Evolutionary conservation across 1,284 basidiomycete genomes (phyloP).

Genomic region (Naganishia sp.): DNA sequence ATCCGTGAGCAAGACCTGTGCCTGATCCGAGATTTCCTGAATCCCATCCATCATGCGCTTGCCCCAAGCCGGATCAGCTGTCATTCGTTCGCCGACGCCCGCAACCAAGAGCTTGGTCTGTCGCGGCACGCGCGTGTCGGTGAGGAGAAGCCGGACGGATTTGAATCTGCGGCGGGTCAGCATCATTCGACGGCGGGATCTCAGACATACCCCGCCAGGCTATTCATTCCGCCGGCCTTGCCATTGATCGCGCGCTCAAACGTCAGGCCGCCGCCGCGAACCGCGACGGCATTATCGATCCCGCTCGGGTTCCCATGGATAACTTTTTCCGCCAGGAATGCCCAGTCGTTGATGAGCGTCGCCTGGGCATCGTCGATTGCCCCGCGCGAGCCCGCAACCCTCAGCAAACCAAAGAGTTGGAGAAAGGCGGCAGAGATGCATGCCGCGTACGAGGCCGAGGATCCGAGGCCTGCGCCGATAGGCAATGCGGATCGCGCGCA

Average conservation of each 20-base stretch:
- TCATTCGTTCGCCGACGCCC: conserved; percentile 60
- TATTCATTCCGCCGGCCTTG: conserved; percentile 75
- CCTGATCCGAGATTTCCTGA: conserved; percentile 78
- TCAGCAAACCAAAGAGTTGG: conserved; percentile 64
- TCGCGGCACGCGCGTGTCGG: conserved; percentile 86
- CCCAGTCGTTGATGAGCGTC: conserved; percentile 85
- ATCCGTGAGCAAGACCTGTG: conserved; percentile 71
- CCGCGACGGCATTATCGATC: conserved; percentile 93
- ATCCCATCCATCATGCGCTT: conserved; percentile 72
- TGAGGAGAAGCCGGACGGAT: conserved; percentile 77
- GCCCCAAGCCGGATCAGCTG: conserved; percentile 74
- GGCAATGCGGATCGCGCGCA: conserved; percentile 88
- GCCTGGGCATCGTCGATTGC: conserved; percentile 66
- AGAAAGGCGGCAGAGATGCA: conserved; percentile 82
- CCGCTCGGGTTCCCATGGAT: conserved; percentile 97
- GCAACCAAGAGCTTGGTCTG: conserved; percentile 95
- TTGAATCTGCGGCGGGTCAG: conserved; percentile 59
- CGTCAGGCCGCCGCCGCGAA: conserved; percentile 88
- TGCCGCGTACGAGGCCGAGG: conserved; percentile 90
- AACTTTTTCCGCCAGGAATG: conserved; percentile 94
- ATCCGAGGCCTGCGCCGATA: conserved; percentile 97
- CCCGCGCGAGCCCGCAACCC: conserved; percentile 57
- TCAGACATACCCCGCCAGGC: conserved; percentile 72
- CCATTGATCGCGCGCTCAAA: conserved; percentile 82
- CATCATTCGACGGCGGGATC: not conserved